These are phyloP conservation scores for Candida chauliodis DNA, from an alignment of 805 yeast species.

Conservation along the genomic window DNA sequence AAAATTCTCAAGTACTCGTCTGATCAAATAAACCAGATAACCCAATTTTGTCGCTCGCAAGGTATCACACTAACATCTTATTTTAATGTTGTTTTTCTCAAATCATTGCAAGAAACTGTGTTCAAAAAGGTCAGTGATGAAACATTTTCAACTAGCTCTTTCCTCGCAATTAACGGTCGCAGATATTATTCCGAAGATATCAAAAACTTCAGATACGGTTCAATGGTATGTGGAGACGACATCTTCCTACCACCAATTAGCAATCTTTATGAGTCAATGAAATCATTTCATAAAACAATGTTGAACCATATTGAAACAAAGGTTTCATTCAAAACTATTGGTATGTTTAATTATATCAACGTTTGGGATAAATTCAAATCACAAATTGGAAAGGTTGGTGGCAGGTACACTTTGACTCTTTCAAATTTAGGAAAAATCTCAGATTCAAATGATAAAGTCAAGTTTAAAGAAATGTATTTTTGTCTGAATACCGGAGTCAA, in stretches of 20 bases:
- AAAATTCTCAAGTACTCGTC: conserved; percentile 15
- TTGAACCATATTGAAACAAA: conserved; percentile 8
- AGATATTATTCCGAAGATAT: conserved; percentile 15
- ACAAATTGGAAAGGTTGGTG: conserved; percentile 12
- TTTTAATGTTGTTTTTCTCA: conserved; percentile 15
- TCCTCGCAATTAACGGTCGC: conserved; percentile 17
- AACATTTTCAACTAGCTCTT: conserved; percentile 10
- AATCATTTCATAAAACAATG: conserved; percentile 10
- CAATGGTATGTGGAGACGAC: conserved; percentile 12
- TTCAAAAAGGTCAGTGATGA: conserved; percentile 7
- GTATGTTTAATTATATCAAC: conserved; percentile 13
- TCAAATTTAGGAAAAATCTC: conserved; percentile 20
- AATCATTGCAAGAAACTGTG: conserved; percentile 16
- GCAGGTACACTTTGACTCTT: conserved; percentile 14
- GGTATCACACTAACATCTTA: conserved; percentile 21
- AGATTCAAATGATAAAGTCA: conserved; percentile 9
- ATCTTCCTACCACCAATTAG: conserved; percentile 10
- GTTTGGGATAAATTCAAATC: conserved; percentile 12
- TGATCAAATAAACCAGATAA: conserved; percentile 10
- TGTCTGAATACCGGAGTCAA: conserved; percentile 16
- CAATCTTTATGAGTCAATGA: conserved; percentile 7
- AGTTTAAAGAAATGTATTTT: conserved; percentile 16
- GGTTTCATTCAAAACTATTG: conserved; percentile 12
- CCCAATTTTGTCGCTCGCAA: conserved; percentile 15
- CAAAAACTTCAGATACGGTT: conserved; percentile 10